These are phyloP conservation scores for Pythium monospermum DNA, from an alignment of 352 stramenopile species.

Conservation along the genomic window DNA sequence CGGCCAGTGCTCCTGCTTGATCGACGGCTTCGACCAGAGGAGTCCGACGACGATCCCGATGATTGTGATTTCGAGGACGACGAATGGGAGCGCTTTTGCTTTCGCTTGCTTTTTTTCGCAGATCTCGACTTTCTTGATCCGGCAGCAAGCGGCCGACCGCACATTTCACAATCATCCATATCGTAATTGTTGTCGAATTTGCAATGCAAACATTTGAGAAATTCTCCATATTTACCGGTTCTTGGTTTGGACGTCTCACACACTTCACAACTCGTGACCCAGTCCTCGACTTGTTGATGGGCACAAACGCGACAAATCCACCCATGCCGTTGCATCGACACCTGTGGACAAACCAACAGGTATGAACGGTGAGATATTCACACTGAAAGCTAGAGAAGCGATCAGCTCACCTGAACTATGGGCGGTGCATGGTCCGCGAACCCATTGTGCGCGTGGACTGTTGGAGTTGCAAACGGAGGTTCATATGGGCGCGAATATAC, in stretches of 20 bases:
- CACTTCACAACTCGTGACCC: slow-evolving; percentile 66
- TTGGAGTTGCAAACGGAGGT: slow-evolving; percentile 29
- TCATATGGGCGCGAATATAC: slow-evolving; percentile 19
- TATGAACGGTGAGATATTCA: not conserved
- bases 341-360: not conserved
- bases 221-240: slow-evolving; percentile 37
- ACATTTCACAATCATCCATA: slow-evolving; percentile 65
- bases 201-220: slow-evolving; percentile 56
- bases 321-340: slow-evolving; percentile 30
- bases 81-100: slow-evolving; percentile 30
- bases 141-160: slow-evolving; percentile 31
- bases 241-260: slow-evolving; percentile 63
- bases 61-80: slow-evolving; percentile 30
- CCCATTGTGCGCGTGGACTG: slow-evolving; percentile 17
- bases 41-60: slow-evolving; percentile 26
- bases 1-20: slow-evolving; percentile 26
- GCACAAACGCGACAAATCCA: slow-evolving; percentile 68
- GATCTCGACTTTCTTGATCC: slow-evolving; percentile 29
- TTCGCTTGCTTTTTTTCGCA: slow-evolving; percentile 31
- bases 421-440: slow-evolving; percentile 33
- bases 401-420: slow-evolving; percentile 18
- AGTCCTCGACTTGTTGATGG: slow-evolving; percentile 64
- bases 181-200: slow-evolving; percentile 80
- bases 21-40: slow-evolving; percentile 18
- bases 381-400: too few relatives aligned